Conservation (phyloP, 116 monocot species). For the Dioscorea cayenensis region DNA sequence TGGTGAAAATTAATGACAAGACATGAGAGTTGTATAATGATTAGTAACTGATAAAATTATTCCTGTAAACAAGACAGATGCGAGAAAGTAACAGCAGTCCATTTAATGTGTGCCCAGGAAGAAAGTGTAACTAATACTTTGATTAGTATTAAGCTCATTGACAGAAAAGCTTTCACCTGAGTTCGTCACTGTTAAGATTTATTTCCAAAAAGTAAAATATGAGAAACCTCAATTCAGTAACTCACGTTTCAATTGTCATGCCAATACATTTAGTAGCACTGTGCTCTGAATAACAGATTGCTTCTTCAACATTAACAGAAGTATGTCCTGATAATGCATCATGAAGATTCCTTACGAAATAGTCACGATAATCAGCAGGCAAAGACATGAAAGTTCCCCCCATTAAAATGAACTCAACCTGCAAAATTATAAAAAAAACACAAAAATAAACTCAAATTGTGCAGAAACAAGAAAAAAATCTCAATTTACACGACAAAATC, state of each 20-base stretch:
- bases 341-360: conserved; percentile 95
- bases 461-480: neutral
- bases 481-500: neutral
- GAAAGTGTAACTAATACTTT: neutral
- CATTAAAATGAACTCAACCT: conserved; percentile 99
- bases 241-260: conserved; percentile 99
- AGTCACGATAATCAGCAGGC: conserved; percentile 97
- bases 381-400: conserved; percentile 98
- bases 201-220: neutral
- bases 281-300: conserved; percentile 90
- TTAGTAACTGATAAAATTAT: neutral
- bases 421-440: conserved; percentile 1
- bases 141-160: neutral
- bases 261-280: conserved; percentile 90
- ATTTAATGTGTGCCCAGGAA: neutral
- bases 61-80: neutral
- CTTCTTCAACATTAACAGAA: conserved; percentile 95
- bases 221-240: neutral
- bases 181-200: neutral
- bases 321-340: conserved; percentile 98
- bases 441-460: neutral
- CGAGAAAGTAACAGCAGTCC: neutral
- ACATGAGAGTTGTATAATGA: neutral
- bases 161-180: neutral
- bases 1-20: neutral